These are phyloP conservation scores for Aureobasidium mangrovei DNA, from an alignment of 2,329 filamentous ascomycete species.

Conservation along the genomic window DNA sequence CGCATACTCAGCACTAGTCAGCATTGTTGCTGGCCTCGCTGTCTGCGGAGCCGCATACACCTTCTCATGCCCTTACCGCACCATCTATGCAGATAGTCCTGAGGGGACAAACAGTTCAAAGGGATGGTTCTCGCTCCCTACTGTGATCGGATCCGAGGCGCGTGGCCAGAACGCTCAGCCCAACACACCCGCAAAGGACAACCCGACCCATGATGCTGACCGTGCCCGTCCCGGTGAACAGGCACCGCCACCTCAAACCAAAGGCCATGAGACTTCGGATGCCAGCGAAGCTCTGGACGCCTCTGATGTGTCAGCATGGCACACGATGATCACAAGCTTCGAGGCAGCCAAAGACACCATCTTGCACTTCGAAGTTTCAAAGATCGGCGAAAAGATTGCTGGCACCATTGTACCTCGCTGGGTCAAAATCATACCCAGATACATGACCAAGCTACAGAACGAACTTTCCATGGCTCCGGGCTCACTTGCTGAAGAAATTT, in stretches of 20 bases:
- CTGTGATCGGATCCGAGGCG: background rate
- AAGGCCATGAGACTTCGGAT: slow-evolving; percentile 17
- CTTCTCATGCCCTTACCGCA: background rate
- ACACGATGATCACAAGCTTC: slow-evolving; percentile 21
- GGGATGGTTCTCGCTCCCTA: slow-evolving; percentile 10
- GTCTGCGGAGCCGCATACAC: background rate
- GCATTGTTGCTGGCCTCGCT: background rate
- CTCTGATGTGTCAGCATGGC: slow-evolving; percentile 21
- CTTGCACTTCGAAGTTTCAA: slow-evolving; percentile 22
- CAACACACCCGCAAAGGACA: background rate
- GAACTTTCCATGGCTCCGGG: slow-evolving; percentile 83
- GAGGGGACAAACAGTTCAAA: background rate
- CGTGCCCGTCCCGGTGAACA: slow-evolving; percentile 14
- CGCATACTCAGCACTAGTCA: background rate
- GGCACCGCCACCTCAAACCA: slow-evolving; percentile 21
- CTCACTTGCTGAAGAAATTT: slow-evolving; percentile 85
- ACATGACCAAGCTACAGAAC: slow-evolving; percentile 71
- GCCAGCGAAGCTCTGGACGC: slow-evolving; percentile 16
- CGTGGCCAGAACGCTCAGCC: background rate
- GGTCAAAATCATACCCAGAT: slow-evolving; percentile 66
- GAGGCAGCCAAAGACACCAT: slow-evolving; percentile 22
- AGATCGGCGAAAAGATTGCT: slow-evolving; percentile 23
- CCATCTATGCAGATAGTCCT: slow-evolving; percentile 2
- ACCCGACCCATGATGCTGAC: background rate
- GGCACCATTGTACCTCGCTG: slow-evolving; percentile 65